A percentile compares a stretch with the other conserved stretches of the same genome.
phyloP scores from a whole-genome alignment of 805 yeast species.

The Kuraishia cidri region DNA sequence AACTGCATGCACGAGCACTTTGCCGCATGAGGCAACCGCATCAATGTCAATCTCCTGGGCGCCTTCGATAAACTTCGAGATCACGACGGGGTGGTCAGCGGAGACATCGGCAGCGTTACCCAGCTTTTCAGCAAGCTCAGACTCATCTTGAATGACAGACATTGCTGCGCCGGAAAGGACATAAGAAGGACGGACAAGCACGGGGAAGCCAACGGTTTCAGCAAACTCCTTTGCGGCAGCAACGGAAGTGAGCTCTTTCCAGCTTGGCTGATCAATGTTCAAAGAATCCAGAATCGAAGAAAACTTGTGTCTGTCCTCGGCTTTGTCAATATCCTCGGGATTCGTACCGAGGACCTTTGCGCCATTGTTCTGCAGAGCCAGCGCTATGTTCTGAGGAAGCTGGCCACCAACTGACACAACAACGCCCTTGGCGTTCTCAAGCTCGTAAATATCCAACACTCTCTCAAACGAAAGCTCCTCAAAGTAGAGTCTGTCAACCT shows the following conservation, averaged over 20 bases:
- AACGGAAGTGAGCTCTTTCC: conserved; percentile 90
- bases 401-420: conserved; percentile 98
- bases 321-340: conserved; percentile 92
- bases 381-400: conserved; percentile 94
- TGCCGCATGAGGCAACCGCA: conserved; percentile 88
- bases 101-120: conserved; percentile 88
- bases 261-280: conserved; percentile 92
- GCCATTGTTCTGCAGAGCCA: conserved; percentile 69
- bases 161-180: conserved; percentile 98
- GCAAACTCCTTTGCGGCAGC: conserved; percentile 85
- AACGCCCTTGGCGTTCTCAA: conserved; percentile 84
- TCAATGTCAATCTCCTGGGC: conserved; percentile 97
- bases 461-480: conserved; percentile 94
- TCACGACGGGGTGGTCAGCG: conserved; percentile 95
- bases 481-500: conserved; percentile 93
- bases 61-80: conserved; percentile 90
- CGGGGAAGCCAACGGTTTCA: conserved; percentile 84
- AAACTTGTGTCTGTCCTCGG: conserved; percentile 98
- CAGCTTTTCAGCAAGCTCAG: conserved; percentile 75
- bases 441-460: conserved; percentile 93
- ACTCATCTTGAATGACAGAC: conserved; percentile 79
- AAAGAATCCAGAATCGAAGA: conserved; percentile 90
- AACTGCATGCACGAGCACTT: conserved; percentile 87
- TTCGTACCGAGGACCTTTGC: conserved; percentile 89
- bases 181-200: conserved; percentile 93